A percentile compares a stretch with the other conserved stretches of the same genome.
phyloP scores from a whole-genome alignment of 768 basidiomycete species.

The Russula abietina region DNA sequence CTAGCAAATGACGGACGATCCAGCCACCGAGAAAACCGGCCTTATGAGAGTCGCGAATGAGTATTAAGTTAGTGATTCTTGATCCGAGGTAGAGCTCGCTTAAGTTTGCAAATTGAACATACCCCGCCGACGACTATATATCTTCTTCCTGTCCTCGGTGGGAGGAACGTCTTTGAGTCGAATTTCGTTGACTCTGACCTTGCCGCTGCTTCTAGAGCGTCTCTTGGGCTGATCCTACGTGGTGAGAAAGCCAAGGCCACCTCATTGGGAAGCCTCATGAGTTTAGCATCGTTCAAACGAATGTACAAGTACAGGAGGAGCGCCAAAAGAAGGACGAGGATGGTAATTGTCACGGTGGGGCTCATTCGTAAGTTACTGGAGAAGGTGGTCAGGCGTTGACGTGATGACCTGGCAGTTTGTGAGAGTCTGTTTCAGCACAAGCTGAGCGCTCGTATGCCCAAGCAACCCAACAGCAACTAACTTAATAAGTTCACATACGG shows the following conservation, averaged over 20 bases:
- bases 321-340: conserved; percentile 10
- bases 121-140: conserved; percentile 78
- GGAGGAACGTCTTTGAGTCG: conserved; percentile 43
- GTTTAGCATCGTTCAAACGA: conserved; percentile 47
- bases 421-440: too few species aligned
- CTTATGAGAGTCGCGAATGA: conserved; percentile 31
- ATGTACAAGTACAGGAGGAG: conserved; percentile 37
- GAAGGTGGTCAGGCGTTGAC: too few species aligned
- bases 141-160: conserved; percentile 62
- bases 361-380: too few species aligned
- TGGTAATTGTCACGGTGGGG: neutral
- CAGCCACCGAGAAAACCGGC: conserved; percentile 74
- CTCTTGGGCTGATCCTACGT: conserved; percentile 41
- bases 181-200: conserved; percentile 34
- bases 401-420: too few species aligned
- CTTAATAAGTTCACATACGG: too few species aligned
- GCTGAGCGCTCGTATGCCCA: too few species aligned
- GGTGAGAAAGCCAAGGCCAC: conserved; percentile 45
- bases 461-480: conserved; percentile 9
- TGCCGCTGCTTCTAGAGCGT: conserved; percentile 37
- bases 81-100: neutral
- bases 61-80: neutral
- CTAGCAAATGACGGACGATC: conserved; percentile 62
- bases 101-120: conserved; percentile 28
- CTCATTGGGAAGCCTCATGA: conserved; percentile 45